Base-by-base conservation (phyloP, 192 early-diverging fungal genomes). In the Diversispora epigaea region DNA sequence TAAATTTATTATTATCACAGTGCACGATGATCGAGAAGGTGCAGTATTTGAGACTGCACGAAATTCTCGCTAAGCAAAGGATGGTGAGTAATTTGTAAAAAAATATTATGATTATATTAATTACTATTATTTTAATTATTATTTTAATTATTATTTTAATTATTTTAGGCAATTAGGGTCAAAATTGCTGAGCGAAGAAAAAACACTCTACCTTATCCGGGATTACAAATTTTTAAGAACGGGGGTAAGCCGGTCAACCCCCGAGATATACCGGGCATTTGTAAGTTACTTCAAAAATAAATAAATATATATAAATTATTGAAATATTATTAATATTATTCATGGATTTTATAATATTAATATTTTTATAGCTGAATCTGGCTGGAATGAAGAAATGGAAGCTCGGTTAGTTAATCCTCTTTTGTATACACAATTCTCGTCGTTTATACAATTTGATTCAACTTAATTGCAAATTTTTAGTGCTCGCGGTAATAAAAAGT, bases 321-420 rank as follows among this genome's bases (percentile, higher is more conserved):
- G 10, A 54, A 11, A 54, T 54, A 4, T 54, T 49, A 11, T 54
- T 17, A 54, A 54, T 17, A 52, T 54, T 32, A 2, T 1, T 32
- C 25, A 32, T 32, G 25, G 25, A 32, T 32, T 32, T 32, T 32
- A 32, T 32, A 32, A 32, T 32, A 32, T 32, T 32, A 32, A 32
- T 2, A 32, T 32, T 32, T 54, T 3, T 54, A 17, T 54, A 54
- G 50, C 68, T 50, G 95, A 98, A 79, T 93, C 95, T 0, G 96
- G 96, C 2, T 99, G 97, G 96, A 94, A 91, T 4, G 87, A 91
- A n/a, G 90, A 95, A 57, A 93, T 97, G 89, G 93, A 93, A 67
- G 85, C 67, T 44, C 82, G 80, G 71, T 64, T 17, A 64, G 62
- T 60, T 12, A 32, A 32, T 32, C 2, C 25, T 32, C 25, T 32